Base-by-base conservation (phyloP, 495 filamentous ascomycete genomes). In the Venustampulla echinocandica region DNA sequence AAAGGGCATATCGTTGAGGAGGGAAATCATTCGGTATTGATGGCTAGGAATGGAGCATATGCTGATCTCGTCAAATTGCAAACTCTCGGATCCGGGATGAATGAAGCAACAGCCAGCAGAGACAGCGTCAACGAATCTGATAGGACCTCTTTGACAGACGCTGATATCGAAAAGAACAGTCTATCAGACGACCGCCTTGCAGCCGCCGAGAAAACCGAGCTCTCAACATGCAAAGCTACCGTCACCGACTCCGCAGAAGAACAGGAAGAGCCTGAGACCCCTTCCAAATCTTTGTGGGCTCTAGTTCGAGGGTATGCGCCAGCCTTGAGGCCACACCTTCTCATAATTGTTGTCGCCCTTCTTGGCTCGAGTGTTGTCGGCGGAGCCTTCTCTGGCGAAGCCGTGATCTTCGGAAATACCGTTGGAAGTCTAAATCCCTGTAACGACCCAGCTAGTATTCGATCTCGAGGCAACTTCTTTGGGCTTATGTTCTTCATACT, bases 401-500 rank as follows among this genome's bases (percentile, higher is more conserved):
- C 70, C 7, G 70, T 74, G 18, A 71, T 76, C 32, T 74, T 75
- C 44, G 72, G 72, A 30, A 65, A 72, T 38, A 70, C 68, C 0
- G 61, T 76, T 20, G 69, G 70, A 15, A 67, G 57, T 46, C 33
- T 75, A 37, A 66, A 65, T 48, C 64, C 66, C 4, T 75, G 70
- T 55, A 57, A 69, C 0, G 56, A 55, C 20, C 52, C 68, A 0
- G n/a, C n/a, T 1, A 14, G n/a, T 37, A 57, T 61, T 34, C 42
- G 46, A 2, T 39, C 42, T 15, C 15, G 44, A n/a, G 71, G 72
- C 14, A 55, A 64, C 44, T 72, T 77, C 47, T 74, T 60, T 22
- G 71, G 69, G 0, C 59, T 74, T 2, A 64, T 77, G 62, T 73
- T 77, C 59, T 76, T 77, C 49, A 59, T 75, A 17, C 58, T 79